phyloP scores from a whole-genome alignment of 371 early-diverging fungal species.

The Globomyces sp. region DNA sequence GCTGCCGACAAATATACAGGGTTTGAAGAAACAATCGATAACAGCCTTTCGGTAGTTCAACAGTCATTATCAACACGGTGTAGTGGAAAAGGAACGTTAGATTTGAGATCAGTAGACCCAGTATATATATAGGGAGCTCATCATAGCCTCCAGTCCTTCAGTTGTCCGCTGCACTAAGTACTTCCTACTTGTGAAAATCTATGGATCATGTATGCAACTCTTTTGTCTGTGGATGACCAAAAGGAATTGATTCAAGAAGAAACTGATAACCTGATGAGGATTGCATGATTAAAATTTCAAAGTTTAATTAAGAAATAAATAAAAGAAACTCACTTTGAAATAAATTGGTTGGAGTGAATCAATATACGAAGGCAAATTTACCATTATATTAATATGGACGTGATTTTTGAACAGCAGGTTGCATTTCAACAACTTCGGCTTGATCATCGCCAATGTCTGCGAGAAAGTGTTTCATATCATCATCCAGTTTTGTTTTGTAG shows the following conservation, averaged over 20 bases:
- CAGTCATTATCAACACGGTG: slow-evolving; percentile 1
- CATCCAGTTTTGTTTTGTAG: slow-evolving; percentile 24
- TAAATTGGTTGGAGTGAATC: no score
- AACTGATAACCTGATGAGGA: neutral
- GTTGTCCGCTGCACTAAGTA: no score
- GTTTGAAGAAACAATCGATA: no score
- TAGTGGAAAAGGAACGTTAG: slow-evolving; percentile 16
- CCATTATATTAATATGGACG: no score
- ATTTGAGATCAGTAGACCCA: slow-evolving; percentile 18
- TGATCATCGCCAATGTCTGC: slow-evolving; percentile 31
- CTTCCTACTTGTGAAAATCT: no score
- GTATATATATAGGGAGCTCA: neutral
- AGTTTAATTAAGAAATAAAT: no score
- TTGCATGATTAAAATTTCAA: neutral
- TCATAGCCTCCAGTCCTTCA: slow-evolving; percentile 3
- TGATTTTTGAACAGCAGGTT: neutral
- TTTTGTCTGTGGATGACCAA: slow-evolving; percentile 11
- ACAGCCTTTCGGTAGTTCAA: neutral
- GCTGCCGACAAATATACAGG: no score
- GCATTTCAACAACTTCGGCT: neutral
- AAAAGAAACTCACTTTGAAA: no score
- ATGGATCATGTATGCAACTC: neutral
- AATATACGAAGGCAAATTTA: no score
- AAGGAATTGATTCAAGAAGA: slow-evolving; percentile 1
- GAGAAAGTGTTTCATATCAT: slow-evolving; percentile 36